Percentiles rank a stretch among this genome's conserved stretches.
phyloP scores from a whole-genome alignment of 495 filamentous ascomycete species.

The Lasiosphaeria hispida region DNA sequence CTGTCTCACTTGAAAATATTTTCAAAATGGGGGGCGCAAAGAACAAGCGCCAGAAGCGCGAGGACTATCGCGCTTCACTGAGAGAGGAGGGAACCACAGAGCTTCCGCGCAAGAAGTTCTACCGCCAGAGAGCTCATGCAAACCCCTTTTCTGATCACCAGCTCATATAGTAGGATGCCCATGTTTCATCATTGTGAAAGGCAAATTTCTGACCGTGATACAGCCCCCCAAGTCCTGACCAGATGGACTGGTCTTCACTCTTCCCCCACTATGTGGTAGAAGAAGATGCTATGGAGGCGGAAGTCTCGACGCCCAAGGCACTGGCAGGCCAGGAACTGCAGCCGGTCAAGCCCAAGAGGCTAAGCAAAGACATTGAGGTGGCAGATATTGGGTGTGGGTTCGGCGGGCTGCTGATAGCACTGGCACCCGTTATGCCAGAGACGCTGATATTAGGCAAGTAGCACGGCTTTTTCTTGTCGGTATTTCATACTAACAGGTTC shows the following conservation, averaged over 20 bases:
- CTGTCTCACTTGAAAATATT: neutral
- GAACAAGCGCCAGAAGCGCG: slow-evolving; percentile 70
- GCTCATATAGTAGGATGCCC: slow-evolving; percentile 67
- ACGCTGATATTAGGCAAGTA: slow-evolving; percentile 73
- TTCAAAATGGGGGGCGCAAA: slow-evolving; percentile 23
- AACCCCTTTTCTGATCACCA: slow-evolving; percentile 96
- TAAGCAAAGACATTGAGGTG: slow-evolving; percentile 76
- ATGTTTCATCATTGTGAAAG: neutral
- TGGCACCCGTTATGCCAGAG: slow-evolving; percentile 76
- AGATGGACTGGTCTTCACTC: slow-evolving; percentile 87
- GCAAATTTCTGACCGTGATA: neutral
- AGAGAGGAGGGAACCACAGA: slow-evolving; percentile 23
- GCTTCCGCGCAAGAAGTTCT: slow-evolving; percentile 90
- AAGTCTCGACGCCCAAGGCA: slow-evolving; percentile 29
- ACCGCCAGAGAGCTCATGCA: slow-evolving; percentile 92
- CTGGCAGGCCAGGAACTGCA: slow-evolving; percentile 11
- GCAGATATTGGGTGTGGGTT: slow-evolving; percentile 98
- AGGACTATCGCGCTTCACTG: slow-evolving; percentile 59
- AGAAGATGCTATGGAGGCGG: slow-evolving; percentile 25
- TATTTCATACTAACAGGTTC: neutral
- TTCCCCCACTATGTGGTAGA: slow-evolving; percentile 66
- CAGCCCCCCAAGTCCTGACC: slow-evolving; percentile 75
- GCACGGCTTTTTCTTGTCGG: neutral
- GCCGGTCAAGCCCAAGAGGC: slow-evolving; percentile 31
- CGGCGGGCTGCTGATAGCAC: slow-evolving; percentile 83